phyloP scores from a whole-genome alignment of 768 basidiomycete species.

The Hemileccinum impolitum region DNA sequence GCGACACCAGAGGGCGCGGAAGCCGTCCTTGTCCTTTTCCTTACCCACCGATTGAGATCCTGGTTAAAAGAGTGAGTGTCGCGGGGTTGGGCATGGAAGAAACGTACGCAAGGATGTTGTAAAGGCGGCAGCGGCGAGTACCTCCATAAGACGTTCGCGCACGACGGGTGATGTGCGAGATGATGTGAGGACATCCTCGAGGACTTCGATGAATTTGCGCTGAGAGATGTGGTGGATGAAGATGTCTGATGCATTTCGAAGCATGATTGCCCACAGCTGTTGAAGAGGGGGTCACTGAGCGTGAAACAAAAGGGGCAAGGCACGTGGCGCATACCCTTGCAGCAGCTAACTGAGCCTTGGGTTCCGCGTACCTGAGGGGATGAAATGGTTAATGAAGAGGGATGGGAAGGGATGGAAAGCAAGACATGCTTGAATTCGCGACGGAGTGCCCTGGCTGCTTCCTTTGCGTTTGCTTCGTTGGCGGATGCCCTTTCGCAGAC shows the following conservation, averaged over 20 bases:
- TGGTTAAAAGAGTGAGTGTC: constrained; percentile 6
- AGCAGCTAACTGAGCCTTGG: constrained; percentile 70
- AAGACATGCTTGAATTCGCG: constrained; percentile 76
- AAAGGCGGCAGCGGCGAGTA: constrained; percentile 79
- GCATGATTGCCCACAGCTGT: constrained; percentile 88
- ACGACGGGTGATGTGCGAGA: constrained; percentile 74
- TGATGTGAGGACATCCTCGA: constrained; percentile 69
- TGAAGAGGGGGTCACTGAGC: background rate
- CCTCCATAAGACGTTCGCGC: constrained; percentile 73
- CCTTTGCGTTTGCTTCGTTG: constrained; percentile 72
- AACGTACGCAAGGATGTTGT: constrained; percentile 28
- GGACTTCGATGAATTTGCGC: constrained; percentile 74
- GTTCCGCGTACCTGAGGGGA: constrained; percentile 62
- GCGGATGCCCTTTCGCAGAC: constrained; percentile 81
- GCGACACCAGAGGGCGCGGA: constrained; percentile 74
- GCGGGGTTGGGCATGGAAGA: background rate
- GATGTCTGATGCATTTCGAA: constrained; percentile 70
- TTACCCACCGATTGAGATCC: constrained; percentile 21
- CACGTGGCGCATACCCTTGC: constrained; percentile 53
- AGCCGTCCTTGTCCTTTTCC: constrained; percentile 46
- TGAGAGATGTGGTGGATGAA: constrained; percentile 69
- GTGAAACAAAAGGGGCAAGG: background rate
- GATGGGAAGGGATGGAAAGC: constrained; percentile 4
- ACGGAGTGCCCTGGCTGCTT: constrained; percentile 77
- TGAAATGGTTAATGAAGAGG: constrained; percentile 1